Evolutionary conservation across 805 yeast species (phyloP), one percentile per base, ranked within the genome.

Genomic region (Starmerella tilneyi): DNA sequence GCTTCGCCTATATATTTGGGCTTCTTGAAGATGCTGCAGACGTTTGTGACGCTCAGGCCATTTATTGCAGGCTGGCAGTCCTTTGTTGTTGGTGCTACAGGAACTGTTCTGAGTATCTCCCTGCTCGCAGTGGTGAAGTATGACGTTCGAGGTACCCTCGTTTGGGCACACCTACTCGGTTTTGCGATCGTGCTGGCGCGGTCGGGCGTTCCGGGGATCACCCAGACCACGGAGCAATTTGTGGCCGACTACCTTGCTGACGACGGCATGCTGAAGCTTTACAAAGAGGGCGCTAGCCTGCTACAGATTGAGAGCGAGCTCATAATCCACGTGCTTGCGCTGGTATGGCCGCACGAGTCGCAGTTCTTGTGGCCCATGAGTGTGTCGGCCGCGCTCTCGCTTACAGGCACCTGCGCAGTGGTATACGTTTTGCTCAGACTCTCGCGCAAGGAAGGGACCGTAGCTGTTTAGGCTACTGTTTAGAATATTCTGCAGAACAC

Each of bases 191-290:
- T 53, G 31, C 26, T 51, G 19, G 41, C 52, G 7, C 48, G 52
- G n/a, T 31, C 50, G 4, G 56, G 56, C 4, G 46, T 48, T 6
- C 50, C 53, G 5, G 43, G 49, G 2, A 47, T 54, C 37, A 47
- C 39, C 19, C 19, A 39, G 15, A 32, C 28, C 3, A 43, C 49
- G 16, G 48, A 44, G 2, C 43, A 38, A 27, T 50, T 53, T 17
- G 48, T 54, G 6, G 36, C 43, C 5, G 43, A 44, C 9, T 46
- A 50, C 23, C 26, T 54, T n/a, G 52, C 48, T 5, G 55, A 53
- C 30, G 52, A 45, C 6, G 56, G 47, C n/a, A 35, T 50, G n/a
- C 46, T 34, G 30, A 46, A 43, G 28, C 43, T 53, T 17, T 54
- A 42, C 24, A 35, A 37, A 13, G 49, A 48, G 31, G 45, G 47